Conservation (phyloP, 1,284 basidiomycete species). For the Sporisorium iseilematis-ciliati region DNA sequence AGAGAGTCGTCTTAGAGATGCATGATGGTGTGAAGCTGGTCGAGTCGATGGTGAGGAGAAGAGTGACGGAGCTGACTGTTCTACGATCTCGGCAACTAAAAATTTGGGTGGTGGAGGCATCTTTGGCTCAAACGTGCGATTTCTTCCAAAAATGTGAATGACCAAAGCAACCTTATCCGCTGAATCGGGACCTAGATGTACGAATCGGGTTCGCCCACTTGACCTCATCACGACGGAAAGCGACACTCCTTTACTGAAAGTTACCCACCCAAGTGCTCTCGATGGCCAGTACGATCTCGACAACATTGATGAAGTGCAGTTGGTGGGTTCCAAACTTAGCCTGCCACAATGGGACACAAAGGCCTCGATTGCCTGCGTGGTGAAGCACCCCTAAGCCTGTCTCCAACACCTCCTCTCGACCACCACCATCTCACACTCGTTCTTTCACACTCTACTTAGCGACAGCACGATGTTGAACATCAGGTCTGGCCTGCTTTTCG, state of each 20-base stretch:
- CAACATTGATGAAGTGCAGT: constrained; percentile 3
- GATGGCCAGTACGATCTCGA: background rate
- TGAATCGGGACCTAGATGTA: background rate
- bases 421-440: constrained; percentile 5
- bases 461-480: constrained; percentile 1
- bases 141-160: background rate
- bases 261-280: too few species aligned
- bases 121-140: background rate
- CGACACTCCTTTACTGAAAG: background rate
- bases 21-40: background rate
- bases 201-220: constrained; percentile 11
- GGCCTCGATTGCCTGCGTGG: background rate
- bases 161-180: background rate
- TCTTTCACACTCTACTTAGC: background rate
- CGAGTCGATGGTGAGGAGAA: background rate
- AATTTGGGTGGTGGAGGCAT: background rate
- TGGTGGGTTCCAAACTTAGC: background rate
- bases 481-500: background rate
- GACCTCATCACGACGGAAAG: constrained; percentile 19
- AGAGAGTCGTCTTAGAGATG: background rate
- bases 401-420: background rate
- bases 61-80: background rate
- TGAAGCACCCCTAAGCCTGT: background rate
- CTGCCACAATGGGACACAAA: background rate
- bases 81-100: constrained; percentile 1